A percentile compares a stretch with the other conserved stretches of the same genome.
These are phyloP conservation scores for Suillus plorans DNA, from an alignment of 768 basidiomycete genomes.

Conservation along the genomic window DNA sequence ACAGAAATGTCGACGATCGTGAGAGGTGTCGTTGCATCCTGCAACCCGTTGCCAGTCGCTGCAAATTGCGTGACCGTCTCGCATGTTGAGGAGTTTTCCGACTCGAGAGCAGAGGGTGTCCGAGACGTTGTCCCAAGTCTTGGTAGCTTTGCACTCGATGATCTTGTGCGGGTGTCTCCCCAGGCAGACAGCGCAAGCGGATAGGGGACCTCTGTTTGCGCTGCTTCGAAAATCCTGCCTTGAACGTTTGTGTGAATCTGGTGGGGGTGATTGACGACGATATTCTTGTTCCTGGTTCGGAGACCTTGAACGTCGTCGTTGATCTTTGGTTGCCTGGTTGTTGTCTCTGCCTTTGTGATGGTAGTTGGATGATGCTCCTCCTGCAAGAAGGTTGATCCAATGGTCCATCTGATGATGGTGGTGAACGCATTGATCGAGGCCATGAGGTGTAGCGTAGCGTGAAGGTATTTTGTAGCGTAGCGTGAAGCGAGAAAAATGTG, in stretches of 20 bases:
- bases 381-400: too few species aligned
- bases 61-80: background rate
- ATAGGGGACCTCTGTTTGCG: background rate
- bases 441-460: too few species aligned
- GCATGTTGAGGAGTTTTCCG: background rate
- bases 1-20: background rate
- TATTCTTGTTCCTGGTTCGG: background rate
- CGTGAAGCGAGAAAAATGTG: too few species aligned
- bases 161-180: background rate
- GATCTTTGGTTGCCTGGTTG: too few species aligned
- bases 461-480: too few species aligned
- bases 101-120: background rate
- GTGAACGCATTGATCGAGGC: too few species aligned
- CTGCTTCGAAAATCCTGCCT: background rate
- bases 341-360: too few species aligned
- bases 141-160: background rate
- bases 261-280: background rate
- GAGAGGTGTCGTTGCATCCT: background rate
- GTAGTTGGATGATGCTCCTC: too few species aligned
- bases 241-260: background rate
- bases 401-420: too few species aligned
- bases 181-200: background rate
- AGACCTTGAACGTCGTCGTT: too few species aligned
- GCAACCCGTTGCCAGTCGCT: background rate
- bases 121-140: rapidly evolving